Percentiles rank a stretch among this genome's conserved stretches.
Evolutionary conservation across 140 eudicot species (phyloP).

Genomic region (Ambrosia hybrid): DNA sequence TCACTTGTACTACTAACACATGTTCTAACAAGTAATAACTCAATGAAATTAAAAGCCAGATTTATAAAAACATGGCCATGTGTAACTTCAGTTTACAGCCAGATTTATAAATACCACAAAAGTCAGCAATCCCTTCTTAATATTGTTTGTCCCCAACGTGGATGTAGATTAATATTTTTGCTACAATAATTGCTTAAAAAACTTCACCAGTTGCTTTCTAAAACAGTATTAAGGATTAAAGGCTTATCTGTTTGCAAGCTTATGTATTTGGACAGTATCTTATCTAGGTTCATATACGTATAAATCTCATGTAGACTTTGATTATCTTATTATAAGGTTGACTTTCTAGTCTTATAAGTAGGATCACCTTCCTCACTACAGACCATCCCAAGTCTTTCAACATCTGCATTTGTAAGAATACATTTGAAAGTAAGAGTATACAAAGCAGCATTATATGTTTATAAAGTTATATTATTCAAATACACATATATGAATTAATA

Average conservation of each 20-base stretch:
- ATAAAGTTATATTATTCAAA: background rate
- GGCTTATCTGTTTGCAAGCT: conserved; percentile 1
- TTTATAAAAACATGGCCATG: conserved; percentile 1
- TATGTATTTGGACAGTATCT: conserved; percentile 30
- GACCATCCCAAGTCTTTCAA: conserved; percentile 1
- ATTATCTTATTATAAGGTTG: conserved; percentile 32
- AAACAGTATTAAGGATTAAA: background rate
- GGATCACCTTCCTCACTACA: conserved; percentile 26
- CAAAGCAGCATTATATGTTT: background rate
- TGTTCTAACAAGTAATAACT: background rate
- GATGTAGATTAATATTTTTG: conserved; percentile 10
- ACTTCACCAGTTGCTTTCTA: conserved; percentile 26
- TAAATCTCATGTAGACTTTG: conserved; percentile 12
- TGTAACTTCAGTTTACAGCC: conserved; percentile 23
- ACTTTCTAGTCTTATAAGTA: conserved; percentile 35
- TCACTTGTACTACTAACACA: too few relatives aligned
- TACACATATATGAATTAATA: background rate
- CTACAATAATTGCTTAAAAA: conserved; percentile 26
- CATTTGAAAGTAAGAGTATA: conserved; percentile 19
- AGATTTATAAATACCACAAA: conserved; percentile 14
- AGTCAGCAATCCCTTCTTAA: conserved; percentile 27
- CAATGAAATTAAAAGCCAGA: background rate
- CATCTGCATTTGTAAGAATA: conserved; percentile 1
- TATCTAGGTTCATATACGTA: conserved; percentile 39
- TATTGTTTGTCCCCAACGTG: conserved; percentile 23